Percentiles rank a stretch among this genome's conserved stretches.
phyloP scores from a whole-genome alignment of 2,329 filamentous ascomycete species.

The Claviceps sp. region DNA sequence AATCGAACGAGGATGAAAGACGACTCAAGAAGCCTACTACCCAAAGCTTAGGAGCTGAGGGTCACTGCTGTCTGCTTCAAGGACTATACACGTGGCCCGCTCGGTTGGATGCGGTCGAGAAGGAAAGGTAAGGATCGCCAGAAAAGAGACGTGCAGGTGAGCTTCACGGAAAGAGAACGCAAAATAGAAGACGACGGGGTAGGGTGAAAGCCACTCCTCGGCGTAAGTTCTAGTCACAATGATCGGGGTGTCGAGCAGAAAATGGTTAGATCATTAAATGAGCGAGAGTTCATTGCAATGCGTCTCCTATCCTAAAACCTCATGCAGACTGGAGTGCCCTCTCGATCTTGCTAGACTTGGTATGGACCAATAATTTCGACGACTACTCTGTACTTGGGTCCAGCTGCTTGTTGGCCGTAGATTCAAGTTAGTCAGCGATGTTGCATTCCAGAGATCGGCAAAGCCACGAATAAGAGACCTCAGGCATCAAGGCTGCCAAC shows the following conservation, averaged over 20 bases:
- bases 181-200: background rate
- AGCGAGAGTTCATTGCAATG: slow-evolving; percentile 6
- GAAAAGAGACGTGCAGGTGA: background rate
- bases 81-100: slow-evolving; percentile 2
- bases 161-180: background rate
- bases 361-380: background rate
- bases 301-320: slow-evolving; percentile 8
- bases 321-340: background rate
- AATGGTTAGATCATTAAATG: background rate
- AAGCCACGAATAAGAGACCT: background rate
- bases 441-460: background rate
- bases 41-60: background rate
- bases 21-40: background rate
- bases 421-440: background rate
- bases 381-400: background rate
- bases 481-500: background rate
- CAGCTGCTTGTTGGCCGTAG: background rate
- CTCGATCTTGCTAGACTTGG: background rate
- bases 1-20: too few relatives aligned
- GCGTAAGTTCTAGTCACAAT: background rate
- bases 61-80: slow-evolving; percentile 2
- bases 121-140: background rate
- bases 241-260: background rate
- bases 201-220: background rate
- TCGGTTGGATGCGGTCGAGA: background rate